phyloP scores from a whole-genome alignment of 1,139 yeast genomes.

The Suhomyces kunorum region DNA sequence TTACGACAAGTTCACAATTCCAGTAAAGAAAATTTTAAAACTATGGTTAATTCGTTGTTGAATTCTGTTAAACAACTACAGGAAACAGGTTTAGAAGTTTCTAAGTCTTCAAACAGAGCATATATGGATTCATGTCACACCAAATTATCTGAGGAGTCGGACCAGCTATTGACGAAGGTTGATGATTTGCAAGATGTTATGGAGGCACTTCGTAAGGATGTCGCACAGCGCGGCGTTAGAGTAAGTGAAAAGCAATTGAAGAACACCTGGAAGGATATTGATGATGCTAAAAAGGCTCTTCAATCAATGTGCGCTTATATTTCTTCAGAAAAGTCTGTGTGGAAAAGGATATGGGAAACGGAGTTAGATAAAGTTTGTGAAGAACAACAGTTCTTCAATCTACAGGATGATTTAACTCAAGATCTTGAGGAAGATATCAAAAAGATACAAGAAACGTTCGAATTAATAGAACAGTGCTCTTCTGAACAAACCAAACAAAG shows the following conservation, averaged over 20 bases:
- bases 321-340: conserved; percentile 68
- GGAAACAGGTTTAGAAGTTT: conserved; percentile 42
- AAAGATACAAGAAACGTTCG: conserved; percentile 79
- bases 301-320: conserved; percentile 62
- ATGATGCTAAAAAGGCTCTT: conserved; percentile 55
- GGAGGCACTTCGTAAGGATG: conserved; percentile 88
- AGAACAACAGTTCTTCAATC: conserved; percentile 87
- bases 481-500: conserved; percentile 61
- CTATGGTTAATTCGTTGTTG: conserved; percentile 46
- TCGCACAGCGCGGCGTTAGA: conserved; percentile 87
- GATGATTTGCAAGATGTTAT: conserved; percentile 92
- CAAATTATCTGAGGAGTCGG: conserved; percentile 77
- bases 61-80: conserved; percentile 52
- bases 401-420: conserved; percentile 81
- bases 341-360: conserved; percentile 92
- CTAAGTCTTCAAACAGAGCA: conserved; percentile 54
- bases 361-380: conserved; percentile 89
- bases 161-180: conserved; percentile 68
- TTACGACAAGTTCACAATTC: conserved; percentile 60
- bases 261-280: conserved; percentile 64
- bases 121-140: conserved; percentile 79
- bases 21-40: conserved; percentile 45
- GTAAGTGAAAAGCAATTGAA: conserved; percentile 76
- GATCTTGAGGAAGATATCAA: conserved; percentile 81
- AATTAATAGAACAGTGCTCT: conserved; percentile 78